Evolutionary conservation across 495 filamentous ascomycete species (phyloP).

Genomic region (Aspergillus campestris): DNA sequence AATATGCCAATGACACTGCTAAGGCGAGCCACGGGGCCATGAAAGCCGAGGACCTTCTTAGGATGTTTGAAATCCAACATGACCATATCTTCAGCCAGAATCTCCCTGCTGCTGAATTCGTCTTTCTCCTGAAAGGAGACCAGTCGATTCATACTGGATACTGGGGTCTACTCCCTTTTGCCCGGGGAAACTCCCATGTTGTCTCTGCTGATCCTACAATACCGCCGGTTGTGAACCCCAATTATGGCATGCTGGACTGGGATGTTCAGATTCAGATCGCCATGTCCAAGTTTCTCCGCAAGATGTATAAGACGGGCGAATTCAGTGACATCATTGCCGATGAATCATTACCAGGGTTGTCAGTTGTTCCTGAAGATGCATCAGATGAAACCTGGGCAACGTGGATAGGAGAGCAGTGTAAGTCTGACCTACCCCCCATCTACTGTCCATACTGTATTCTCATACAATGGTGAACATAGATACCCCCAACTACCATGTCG

Average conservation of each 20-base stretch:
- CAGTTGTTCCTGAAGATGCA: slow-evolving; percentile 10
- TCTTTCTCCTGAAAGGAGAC: slow-evolving; percentile 16
- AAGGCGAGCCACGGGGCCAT: slow-evolving; percentile 20
- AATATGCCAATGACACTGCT: slow-evolving; percentile 21
- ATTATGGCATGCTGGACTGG: slow-evolving; percentile 16
- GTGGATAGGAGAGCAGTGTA: slow-evolving; percentile 17
- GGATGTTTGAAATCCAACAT: slow-evolving; percentile 32
- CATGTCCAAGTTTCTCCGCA: slow-evolving; percentile 17
- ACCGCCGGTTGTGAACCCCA: slow-evolving; percentile 17
- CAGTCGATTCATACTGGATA: slow-evolving; percentile 22
- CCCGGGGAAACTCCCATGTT: slow-evolving; percentile 41
- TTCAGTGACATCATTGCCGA: slow-evolving; percentile 12
- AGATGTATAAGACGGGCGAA: slow-evolving; percentile 8
- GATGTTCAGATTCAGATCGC: slow-evolving; percentile 14
- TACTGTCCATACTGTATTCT: too few species aligned
- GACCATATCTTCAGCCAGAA: slow-evolving; percentile 33
- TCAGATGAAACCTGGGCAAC: slow-evolving; percentile 8
- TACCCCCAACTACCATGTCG: slow-evolving; percentile 28
- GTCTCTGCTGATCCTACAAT: slow-evolving; percentile 9
- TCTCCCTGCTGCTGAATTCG: slow-evolving; percentile 35
- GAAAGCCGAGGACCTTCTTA: not conserved
- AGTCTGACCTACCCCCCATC: not conserved
- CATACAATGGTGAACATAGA: slow-evolving; percentile 11
- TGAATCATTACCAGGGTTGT: slow-evolving; percentile 12
- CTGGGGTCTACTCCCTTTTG: slow-evolving; percentile 38